Percentiles rank a stretch among this genome's conserved stretches.
Evolutionary conservation across 2,329 filamentous ascomycete genomes (phyloP).

Genomic region (Epichloe hybrida): DNA sequence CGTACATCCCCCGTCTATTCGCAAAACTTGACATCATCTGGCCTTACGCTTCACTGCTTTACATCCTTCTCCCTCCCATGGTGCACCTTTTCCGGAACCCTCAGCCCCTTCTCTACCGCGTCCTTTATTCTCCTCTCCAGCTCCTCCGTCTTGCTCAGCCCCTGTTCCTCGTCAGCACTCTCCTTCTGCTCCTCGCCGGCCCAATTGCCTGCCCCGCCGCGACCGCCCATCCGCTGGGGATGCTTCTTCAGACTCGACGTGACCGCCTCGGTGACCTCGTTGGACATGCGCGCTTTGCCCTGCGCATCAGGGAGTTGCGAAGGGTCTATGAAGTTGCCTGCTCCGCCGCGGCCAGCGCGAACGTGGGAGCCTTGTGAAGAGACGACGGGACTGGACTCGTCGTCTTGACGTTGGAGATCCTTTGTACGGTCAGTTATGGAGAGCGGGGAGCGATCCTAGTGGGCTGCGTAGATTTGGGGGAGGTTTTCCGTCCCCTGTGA

Average conservation of each 20-base stretch:
- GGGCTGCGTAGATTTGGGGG: not conserved
- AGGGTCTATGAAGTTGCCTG: conserved; percentile 42
- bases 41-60: not conserved
- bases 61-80: conserved; percentile 11
- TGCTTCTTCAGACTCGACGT: conserved; percentile 17
- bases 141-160: conserved; percentile 20
- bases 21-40: not conserved
- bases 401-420: conserved; percentile 28
- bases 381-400: not conserved
- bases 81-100: conserved; percentile 33
- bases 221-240: conserved; percentile 22
- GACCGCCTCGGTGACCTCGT: conserved; percentile 21
- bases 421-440: conserved; percentile 5
- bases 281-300: conserved; percentile 21
- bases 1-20: no score
- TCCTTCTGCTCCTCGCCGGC: conserved; percentile 16
- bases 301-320: conserved; percentile 18
- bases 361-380: conserved; percentile 9
- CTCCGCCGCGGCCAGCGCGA: conserved; percentile 27
- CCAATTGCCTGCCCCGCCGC: conserved; percentile 48
- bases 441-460: no score
- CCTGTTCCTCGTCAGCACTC: conserved; percentile 8
- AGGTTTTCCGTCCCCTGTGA: not conserved
- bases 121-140: conserved; percentile 29
- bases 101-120: conserved; percentile 34